Evolutionary conservation across 306 rosid species (phyloP).

Genomic region (Vicia villosa): DNA sequence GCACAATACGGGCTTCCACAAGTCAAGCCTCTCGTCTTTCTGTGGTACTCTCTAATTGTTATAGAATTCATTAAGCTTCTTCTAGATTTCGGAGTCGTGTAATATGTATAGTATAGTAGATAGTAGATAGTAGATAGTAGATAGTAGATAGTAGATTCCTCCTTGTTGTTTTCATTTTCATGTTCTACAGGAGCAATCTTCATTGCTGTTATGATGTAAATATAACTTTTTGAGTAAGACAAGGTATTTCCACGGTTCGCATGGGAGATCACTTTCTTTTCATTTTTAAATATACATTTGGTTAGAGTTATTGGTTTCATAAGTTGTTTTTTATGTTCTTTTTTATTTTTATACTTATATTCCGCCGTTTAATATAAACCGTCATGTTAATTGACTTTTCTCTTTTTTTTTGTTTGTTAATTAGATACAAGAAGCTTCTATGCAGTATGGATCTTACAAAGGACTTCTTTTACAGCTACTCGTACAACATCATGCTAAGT

Average conservation of each 20-base stretch:
- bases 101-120: conserved; percentile 38
- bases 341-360: conserved; percentile 18
- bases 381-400: conserved; percentile 51
- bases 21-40: conserved; percentile 48
- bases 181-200: conserved; percentile 73
- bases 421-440: conserved; percentile 99
- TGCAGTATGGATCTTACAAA: conserved; percentile 95
- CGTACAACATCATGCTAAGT: conserved; percentile 88
- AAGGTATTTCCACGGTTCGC: conserved; percentile 78
- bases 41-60: conserved; percentile 49
- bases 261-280: conserved; percentile 56
- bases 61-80: conserved; percentile 42
- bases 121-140: too few species aligned
- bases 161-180: conserved; percentile 39
- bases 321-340: conserved; percentile 37
- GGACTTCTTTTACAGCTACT: conserved; percentile 99
- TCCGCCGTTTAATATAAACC: conserved; percentile 19
- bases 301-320: conserved; percentile 39
- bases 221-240: conserved; percentile 77
- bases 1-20: conserved; percentile 55
- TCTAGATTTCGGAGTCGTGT: conserved; percentile 37
- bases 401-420: conserved; percentile 57
- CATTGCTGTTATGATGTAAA: conserved; percentile 89
- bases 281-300: conserved; percentile 32
- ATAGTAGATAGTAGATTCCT: conserved; percentile 45